Base-by-base conservation (phyloP, 305 asterid species). In the Fraxinus sp. region DNA sequence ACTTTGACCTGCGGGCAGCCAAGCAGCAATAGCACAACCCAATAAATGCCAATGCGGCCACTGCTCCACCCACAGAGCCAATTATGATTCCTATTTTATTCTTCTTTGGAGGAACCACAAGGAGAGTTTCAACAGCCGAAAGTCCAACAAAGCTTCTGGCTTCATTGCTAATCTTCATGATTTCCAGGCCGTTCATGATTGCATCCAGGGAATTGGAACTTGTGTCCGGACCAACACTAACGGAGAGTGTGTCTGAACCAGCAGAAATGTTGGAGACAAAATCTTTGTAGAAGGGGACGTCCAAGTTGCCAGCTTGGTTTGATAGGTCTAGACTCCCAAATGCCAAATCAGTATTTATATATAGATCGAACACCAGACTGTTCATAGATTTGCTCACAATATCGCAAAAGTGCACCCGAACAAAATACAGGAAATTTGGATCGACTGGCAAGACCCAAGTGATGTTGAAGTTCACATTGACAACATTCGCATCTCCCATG, bases 381-480 rank as follows among this genome's bases (percentile, higher is more conserved):
- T 95, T 89, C 92, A 93, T 72, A 55, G 94, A 84, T 49, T 87
- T 86, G 89, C 99, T 97, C 89, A 97, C 97, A 0, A 97, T 97
- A 79, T 97, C 98, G 85, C 99, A 97, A 83, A 97, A 94, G 86
- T 97, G 99, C 77, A 93, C 89, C 74, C 99, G 86, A 44, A 97
- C 8, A 64, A 97, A 89, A 76, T 95, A 97, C 70, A 88, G 84
- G 91, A 92, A 97, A 83, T 62, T 79, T 0, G 97, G 97, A 87
- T 97, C 99, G 64, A 94, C 98, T 5, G 77, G 89, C 84, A 97
- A 90, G 72, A 92, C 97, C 99, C 99, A 97, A 57, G 99, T 95
- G 87, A 97, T 88, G 86, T 97, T 97, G 94, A 97, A 97, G 92
- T 95, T 95, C 79, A 86, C 90, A 37, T 92, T 70, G 7, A 87